These are phyloP conservation scores for Coriaria nepalensis DNA, from an alignment of 306 rosid species.

Conservation along the genomic window DNA sequence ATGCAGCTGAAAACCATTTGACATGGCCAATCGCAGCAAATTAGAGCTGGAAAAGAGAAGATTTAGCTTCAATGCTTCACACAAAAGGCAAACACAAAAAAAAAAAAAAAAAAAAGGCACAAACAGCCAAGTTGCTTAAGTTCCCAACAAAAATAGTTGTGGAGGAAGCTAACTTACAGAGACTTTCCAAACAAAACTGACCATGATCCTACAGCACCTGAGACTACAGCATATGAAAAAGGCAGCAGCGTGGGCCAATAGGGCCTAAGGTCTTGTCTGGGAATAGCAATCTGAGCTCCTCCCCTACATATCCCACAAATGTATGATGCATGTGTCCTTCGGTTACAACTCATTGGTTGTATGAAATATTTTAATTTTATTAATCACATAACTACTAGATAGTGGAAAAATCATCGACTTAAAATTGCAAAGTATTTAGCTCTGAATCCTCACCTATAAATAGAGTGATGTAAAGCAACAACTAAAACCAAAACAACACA, in stretches of 20 bases:
- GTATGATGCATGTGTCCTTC: no score
- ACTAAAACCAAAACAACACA: constrained; percentile 61
- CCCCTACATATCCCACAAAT: constrained; percentile 40
- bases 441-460: constrained; percentile 50
- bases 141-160: no score
- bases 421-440: constrained; percentile 5
- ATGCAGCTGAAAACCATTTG: constrained; percentile 75
- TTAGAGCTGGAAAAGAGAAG: constrained; percentile 54
- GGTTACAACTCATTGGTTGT: no score
- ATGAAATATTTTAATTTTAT: no score
- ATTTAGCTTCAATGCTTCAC: no score
- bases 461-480: constrained; percentile 66
- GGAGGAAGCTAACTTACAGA: constrained; percentile 58
- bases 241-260: constrained; percentile 86
- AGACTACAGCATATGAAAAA: constrained; percentile 90
- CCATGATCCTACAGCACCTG: constrained; percentile 97
- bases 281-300: constrained; percentile 56
- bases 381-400: no score
- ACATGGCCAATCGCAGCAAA: constrained; percentile 78
- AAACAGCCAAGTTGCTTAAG: no score
- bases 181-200: constrained; percentile 97
- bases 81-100: no score
- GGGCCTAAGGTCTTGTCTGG: constrained; percentile 73
- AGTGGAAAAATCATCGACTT: not conserved
- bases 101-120: constrained; percentile 3